Conservation (phyloP, 192 early-diverging fungal species). For the Oehlia diaphana region DNA sequence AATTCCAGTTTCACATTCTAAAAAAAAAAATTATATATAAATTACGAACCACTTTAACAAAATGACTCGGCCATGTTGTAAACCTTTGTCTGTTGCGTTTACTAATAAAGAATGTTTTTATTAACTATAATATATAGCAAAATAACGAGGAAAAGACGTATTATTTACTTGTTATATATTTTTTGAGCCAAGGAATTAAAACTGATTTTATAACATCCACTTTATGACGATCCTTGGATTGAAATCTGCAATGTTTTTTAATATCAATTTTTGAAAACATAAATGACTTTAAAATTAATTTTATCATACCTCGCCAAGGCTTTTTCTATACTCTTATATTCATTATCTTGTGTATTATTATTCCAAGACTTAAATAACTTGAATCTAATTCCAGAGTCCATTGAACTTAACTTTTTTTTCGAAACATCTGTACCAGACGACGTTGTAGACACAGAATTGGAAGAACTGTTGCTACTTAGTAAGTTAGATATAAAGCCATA, state of each 20-base stretch:
- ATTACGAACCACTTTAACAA: neutral
- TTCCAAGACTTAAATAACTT: conserved; percentile 25
- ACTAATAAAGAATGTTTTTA: neutral
- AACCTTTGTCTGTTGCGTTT: neutral
- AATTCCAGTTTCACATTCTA: too few species aligned
- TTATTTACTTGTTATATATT: conserved; percentile 13
- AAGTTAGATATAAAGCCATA: neutral
- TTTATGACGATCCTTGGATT: conserved; percentile 28
- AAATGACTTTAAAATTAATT: neutral
- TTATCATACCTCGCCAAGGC: neutral
- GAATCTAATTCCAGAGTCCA: neutral
- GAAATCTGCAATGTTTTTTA: conserved; percentile 13
- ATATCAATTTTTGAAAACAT: neutral
- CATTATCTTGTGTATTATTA: conserved; percentile 12
- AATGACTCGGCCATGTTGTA: neutral
- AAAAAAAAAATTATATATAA: neutral
- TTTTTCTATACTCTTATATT: conserved; percentile 27
- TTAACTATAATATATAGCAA: neutral
- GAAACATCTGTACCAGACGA: neutral
- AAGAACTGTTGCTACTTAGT: neutral
- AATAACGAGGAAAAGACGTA: neutral
- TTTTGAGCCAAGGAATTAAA: conserved; percentile 26
- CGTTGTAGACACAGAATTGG: neutral
- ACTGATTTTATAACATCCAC: conserved; percentile 18
- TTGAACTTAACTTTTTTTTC: conserved; percentile 3